phyloP scores from a whole-genome alignment of 331 rosid genomes.

The Acacia concinna region DNA sequence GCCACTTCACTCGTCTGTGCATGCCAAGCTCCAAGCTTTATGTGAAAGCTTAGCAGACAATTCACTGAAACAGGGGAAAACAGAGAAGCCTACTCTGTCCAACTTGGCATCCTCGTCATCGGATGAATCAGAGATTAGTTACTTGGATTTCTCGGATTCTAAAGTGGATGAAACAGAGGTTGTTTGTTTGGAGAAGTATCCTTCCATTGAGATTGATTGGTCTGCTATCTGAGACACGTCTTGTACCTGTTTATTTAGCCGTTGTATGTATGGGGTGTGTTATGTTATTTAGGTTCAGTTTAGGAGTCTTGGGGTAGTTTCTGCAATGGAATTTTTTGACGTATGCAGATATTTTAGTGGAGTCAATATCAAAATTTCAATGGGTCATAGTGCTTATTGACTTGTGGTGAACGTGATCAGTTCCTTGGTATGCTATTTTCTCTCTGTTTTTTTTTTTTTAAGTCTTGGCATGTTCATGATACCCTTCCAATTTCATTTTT shows the following conservation, averaged over 20 bases:
- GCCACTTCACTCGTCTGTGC: slow-evolving; percentile 75
- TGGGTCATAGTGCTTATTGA: background rate
- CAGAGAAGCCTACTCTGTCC: slow-evolving; percentile 34
- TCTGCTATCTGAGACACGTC: slow-evolving; percentile 52
- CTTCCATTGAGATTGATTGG: slow-evolving; percentile 95
- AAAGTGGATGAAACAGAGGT: slow-evolving; percentile 50
- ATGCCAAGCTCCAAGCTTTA: slow-evolving; percentile 79
- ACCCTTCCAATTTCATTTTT: slow-evolving; percentile 2
- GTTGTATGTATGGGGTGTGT: background rate
- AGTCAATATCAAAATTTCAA: background rate
- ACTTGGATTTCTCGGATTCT: slow-evolving; percentile 52
- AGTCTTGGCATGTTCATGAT: slow-evolving; percentile 50
- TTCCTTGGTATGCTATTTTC: slow-evolving; percentile 49
- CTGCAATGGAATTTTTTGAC: background rate
- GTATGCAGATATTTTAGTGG: slow-evolving; percentile 28
- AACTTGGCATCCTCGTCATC: slow-evolving; percentile 32
- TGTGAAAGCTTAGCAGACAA: slow-evolving; percentile 54
- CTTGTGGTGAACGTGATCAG: background rate
- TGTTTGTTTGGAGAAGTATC: slow-evolving; percentile 67
- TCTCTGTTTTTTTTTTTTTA: slow-evolving; percentile 49
- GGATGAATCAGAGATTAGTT: slow-evolving; percentile 52
- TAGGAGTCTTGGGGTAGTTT: background rate
- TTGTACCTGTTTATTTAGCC: background rate
- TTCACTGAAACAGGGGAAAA: slow-evolving; percentile 47
- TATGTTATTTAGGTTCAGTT: background rate